Evolutionary conservation across 2,329 filamentous ascomycete species (phyloP).

Genomic region (Tolypocladium amazonense): DNA sequence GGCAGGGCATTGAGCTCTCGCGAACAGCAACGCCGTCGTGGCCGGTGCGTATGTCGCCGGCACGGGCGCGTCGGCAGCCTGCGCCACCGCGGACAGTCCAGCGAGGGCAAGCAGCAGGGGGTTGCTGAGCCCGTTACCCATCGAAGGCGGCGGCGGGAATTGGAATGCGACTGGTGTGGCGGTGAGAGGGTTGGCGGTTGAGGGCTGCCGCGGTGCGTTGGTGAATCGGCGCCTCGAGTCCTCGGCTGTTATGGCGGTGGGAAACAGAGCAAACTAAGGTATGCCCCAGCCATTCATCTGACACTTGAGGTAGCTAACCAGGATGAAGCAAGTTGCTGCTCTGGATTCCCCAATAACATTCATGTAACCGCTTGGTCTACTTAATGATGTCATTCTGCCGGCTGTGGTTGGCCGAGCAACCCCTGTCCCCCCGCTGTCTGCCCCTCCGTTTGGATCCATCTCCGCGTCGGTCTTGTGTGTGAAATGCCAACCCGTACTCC

Average conservation of each 20-base stretch:
- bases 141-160: background rate
- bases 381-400: slow-evolving; percentile 1
- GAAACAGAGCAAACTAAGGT: background rate
- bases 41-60: slow-evolving; percentile 10
- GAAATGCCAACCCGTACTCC: background rate
- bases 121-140: background rate
- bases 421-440: background rate
- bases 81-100: background rate
- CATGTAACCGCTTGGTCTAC: too few relatives aligned
- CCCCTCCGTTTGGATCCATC: background rate
- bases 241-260: background rate
- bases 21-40: slow-evolving; percentile 10
- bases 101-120: background rate
- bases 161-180: background rate
- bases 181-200: background rate
- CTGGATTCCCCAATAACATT: too few relatives aligned
- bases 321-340: too few relatives aligned
- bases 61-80: background rate
- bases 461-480: background rate
- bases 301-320: too few relatives aligned
- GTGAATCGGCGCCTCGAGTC: background rate
- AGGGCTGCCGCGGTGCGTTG: background rate
- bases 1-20: slow-evolving; percentile 30
- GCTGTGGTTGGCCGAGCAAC: slow-evolving; percentile 18
- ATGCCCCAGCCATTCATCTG: background rate